These are phyloP conservation scores for Dactylellina drechsleri DNA, from an alignment of 2,329 filamentous ascomycete genomes.

Conservation along the genomic window DNA sequence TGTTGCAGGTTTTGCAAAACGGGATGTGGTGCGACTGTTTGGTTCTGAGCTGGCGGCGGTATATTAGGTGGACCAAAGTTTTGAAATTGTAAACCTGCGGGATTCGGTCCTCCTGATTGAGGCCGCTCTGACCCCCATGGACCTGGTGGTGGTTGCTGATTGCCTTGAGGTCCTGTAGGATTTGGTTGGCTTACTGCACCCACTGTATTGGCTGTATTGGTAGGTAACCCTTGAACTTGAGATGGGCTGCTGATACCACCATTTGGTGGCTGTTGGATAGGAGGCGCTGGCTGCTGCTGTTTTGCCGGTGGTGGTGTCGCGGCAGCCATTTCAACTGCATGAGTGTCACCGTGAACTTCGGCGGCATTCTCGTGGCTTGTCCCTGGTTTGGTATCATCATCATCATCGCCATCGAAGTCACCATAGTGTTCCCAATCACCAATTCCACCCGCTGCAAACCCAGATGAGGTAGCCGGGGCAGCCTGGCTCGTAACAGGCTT, in stretches of 20 bases:
- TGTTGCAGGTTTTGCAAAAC: slow-evolving; percentile 39
- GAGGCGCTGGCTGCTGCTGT: slow-evolving; percentile 9
- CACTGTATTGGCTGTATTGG: slow-evolving; percentile 3
- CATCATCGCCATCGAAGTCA: slow-evolving; percentile 48
- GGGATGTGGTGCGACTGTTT: slow-evolving; percentile 25
- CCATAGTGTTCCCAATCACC: slow-evolving; percentile 53
- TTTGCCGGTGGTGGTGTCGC: slow-evolving; percentile 42
- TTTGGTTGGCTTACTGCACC: slow-evolving; percentile 8
- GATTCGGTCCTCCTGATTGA: slow-evolving; percentile 37
- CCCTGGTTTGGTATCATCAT: slow-evolving; percentile 11
- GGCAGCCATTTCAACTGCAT: slow-evolving; percentile 54
- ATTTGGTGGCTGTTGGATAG: background rate
- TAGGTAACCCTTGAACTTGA: slow-evolving; percentile 29
- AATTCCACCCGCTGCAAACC: slow-evolving; percentile 49
- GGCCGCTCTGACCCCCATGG: slow-evolving; percentile 38
- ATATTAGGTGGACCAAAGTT: slow-evolving; percentile 29
- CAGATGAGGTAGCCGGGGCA: slow-evolving; percentile 32
- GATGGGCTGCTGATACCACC: slow-evolving; percentile 24
- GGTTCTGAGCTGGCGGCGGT: slow-evolving; percentile 21
- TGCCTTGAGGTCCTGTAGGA: slow-evolving; percentile 12
- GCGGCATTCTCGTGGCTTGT: slow-evolving; percentile 37
- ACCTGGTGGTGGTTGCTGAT: slow-evolving; percentile 27
- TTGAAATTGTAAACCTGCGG: slow-evolving; percentile 41
- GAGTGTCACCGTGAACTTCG: slow-evolving; percentile 45
- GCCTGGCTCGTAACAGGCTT: slow-evolving; percentile 13